Evolutionary conservation across 129 eudicot species (phyloP).

Genomic region (Kitagawia praeruptora): DNA sequence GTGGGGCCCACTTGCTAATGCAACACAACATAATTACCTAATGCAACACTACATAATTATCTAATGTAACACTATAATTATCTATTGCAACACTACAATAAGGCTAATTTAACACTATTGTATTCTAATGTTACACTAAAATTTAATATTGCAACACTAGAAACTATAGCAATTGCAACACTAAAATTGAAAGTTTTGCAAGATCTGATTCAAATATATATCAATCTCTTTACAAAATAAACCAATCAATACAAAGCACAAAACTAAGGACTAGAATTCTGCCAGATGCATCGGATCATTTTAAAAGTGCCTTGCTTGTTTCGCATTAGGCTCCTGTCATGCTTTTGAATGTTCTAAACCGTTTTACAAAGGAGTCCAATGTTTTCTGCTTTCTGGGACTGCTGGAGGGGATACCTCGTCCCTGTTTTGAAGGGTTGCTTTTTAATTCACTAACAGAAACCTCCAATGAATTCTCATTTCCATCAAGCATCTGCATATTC

Average conservation of each 20-base stretch:
- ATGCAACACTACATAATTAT: too few species aligned
- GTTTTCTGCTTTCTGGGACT: conserved; percentile 74
- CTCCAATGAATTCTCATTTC: conserved; percentile 66
- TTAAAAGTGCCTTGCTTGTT: conserved; percentile 32
- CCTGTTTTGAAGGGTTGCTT: conserved; percentile 45
- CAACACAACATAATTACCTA: too few species aligned
- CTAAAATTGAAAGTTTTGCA: too few species aligned
- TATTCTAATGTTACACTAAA: too few species aligned
- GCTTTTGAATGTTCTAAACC: conserved; percentile 34
- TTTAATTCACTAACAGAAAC: conserved; percentile 40
- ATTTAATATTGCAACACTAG: too few species aligned
- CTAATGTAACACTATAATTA: too few species aligned
- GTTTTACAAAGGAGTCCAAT: conserved; percentile 57
- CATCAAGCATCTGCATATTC: conserved; percentile 69
- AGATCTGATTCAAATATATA: too few species aligned
- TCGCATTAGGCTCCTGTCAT: conserved; percentile 33
- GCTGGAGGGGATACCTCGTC: background rate
- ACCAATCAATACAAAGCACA: background rate
- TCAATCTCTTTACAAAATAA: too few species aligned
- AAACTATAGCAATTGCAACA: too few species aligned
- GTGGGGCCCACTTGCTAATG: too few species aligned
- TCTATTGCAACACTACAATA: too few species aligned
- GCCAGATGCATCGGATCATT: background rate
- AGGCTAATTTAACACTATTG: too few species aligned
- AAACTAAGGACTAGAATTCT: background rate